These are phyloP conservation scores for Penicillium sp. DNA, from an alignment of 2,329 filamentous ascomycete genomes.

Conservation along the genomic window DNA sequence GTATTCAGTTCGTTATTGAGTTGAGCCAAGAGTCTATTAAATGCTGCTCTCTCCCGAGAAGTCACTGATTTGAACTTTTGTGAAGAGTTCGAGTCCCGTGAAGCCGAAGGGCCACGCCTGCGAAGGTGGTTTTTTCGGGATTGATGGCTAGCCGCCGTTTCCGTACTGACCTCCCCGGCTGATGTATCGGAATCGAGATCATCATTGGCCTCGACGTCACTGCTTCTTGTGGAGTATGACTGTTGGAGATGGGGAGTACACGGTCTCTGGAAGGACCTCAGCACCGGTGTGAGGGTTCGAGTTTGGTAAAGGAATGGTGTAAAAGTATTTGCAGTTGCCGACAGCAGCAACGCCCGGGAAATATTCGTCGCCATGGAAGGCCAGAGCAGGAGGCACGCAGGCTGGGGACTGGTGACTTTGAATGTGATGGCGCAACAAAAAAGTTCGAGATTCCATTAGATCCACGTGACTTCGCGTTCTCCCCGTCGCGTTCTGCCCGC, in stretches of 20 bases:
- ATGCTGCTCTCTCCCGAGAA: constrained; percentile 22
- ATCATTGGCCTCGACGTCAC: constrained; percentile 1
- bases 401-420: neutral
- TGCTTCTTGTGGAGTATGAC: constrained; percentile 22
- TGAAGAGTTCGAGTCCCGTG: neutral
- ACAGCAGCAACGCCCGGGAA: constrained; percentile 34
- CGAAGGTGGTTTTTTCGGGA: constrained; percentile 29
- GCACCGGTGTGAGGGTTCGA: constrained; percentile 55
- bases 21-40: constrained; percentile 26
- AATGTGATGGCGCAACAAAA: neutral
- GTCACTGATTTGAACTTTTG: constrained; percentile 25
- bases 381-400: neutral
- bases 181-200: neutral
- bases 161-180: neutral
- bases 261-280: constrained; percentile 7
- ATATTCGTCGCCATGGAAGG: constrained; percentile 36
- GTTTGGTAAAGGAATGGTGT: constrained; percentile 76
- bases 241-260: constrained; percentile 13
- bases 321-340: constrained; percentile 42
- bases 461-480: constrained; percentile 26
- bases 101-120: constrained; percentile 20
- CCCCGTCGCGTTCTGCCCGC: constrained; percentile 10
- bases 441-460: constrained; percentile 7
- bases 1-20: constrained; percentile 2
- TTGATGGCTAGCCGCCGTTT: neutral